Percentiles rank a stretch among this genome's conserved stretches.
Conservation (phyloP, 2,329 filamentous ascomycete species). For the Colletotrichum incanum region DNA sequence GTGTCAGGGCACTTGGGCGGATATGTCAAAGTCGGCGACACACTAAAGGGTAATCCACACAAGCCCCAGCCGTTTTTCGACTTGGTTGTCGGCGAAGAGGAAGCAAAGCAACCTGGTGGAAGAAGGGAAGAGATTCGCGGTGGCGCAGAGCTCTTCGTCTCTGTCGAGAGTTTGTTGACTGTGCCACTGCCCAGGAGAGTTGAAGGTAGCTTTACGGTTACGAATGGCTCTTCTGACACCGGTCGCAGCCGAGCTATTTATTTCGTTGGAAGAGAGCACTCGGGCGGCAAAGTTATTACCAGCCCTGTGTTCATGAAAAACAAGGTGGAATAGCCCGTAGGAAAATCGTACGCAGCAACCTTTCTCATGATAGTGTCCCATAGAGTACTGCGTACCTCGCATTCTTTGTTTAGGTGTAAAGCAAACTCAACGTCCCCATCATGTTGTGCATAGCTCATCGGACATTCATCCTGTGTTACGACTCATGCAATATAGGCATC, state of each 20-base stretch:
- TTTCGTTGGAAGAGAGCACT: conserved; percentile 32
- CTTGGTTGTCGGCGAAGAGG: conserved; percentile 35
- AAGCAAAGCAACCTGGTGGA: conserved; percentile 39
- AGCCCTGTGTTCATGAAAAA: conserved; percentile 27
- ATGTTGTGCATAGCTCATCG: not conserved
- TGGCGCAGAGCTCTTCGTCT: conserved; percentile 49
- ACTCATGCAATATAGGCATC: not conserved
- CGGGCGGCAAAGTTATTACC: conserved; percentile 33
- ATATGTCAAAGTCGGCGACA: conserved; percentile 52
- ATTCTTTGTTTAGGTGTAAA: not conserved
- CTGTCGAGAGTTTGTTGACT: conserved; percentile 44
- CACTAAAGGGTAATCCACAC: conserved; percentile 48
- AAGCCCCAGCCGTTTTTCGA: conserved; percentile 48
- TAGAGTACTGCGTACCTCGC: not conserved
- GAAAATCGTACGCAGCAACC: not conserved
- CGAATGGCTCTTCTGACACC: not conserved
- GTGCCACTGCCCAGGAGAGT: conserved; percentile 45
- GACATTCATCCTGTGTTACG: no score
- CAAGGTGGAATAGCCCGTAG: not conserved
- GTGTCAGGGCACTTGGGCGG: conserved; percentile 48
- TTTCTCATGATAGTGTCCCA: not conserved
- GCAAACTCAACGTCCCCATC: not conserved
- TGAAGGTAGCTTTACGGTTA: conserved; percentile 40
- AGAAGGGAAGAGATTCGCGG: conserved; percentile 45
- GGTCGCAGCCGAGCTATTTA: conserved; percentile 12